Evolutionary conservation across 768 basidiomycete species (phyloP).

Genomic region (Mycena galopus): DNA sequence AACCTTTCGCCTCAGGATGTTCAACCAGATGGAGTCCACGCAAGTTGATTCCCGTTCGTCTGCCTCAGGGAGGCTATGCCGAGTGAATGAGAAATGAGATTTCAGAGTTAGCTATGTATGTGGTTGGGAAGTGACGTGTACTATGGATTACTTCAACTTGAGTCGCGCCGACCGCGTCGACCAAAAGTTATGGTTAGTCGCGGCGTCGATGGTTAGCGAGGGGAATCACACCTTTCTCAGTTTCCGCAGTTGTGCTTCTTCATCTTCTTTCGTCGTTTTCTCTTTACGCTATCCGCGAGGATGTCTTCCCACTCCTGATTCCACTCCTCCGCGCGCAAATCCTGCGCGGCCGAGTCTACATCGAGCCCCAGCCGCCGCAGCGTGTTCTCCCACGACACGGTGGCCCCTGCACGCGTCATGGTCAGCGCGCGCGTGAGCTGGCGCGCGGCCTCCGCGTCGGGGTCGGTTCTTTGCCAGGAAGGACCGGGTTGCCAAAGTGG

Average conservation of each 20-base stretch:
- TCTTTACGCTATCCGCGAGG: conserved; percentile 83
- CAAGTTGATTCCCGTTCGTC: no score
- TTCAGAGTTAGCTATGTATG: conserved; percentile 38
- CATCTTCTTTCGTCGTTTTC: conserved; percentile 94
- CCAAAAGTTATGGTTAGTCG: conserved; percentile 47
- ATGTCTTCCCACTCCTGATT: conserved; percentile 75
- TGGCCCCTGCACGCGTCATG: conserved; percentile 71
- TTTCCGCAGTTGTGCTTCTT: conserved; percentile 94
- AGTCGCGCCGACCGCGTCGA: conserved; percentile 58
- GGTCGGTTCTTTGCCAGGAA: no score
- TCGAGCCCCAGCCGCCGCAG: conserved; percentile 75
- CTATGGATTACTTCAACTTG: conserved; percentile 48
- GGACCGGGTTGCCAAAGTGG: no score
- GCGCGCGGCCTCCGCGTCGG: conserved; percentile 85
- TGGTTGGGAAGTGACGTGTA: conserved; percentile 8
- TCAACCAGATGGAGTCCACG: no score
- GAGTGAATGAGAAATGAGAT: conserved; percentile 30
- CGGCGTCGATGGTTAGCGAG: neutral
- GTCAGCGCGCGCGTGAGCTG: conserved; percentile 83
- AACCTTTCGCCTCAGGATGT: no score
- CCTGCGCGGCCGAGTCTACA: conserved; percentile 61
- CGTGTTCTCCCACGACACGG: conserved; percentile 77
- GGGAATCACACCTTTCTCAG: conserved; percentile 78
- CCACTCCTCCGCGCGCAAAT: conserved; percentile 61
- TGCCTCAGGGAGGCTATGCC: no score